Conservation (phyloP, 1,284 basidiomycete species). For the Cutaneotrichosporon daszewskae region DNA sequence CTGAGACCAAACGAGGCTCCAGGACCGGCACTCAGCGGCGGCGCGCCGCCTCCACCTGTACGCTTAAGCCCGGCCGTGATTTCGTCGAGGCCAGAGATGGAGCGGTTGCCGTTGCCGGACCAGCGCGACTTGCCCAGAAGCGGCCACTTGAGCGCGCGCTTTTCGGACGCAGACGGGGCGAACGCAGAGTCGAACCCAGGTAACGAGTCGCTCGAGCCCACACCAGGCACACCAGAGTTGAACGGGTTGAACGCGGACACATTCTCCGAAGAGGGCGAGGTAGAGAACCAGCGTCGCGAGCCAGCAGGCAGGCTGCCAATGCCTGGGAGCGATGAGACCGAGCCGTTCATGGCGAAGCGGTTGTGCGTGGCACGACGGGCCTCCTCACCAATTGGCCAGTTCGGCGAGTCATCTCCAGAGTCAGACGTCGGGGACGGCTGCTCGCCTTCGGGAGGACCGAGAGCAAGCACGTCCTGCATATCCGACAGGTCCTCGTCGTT, state of each 20-base stretch:
- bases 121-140: slow-evolving; percentile 26
- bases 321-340: slow-evolving; percentile 8
- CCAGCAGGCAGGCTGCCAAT: slow-evolving; percentile 19
- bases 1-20: slow-evolving; percentile 1
- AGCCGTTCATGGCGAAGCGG: slow-evolving; percentile 7
- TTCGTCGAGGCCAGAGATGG: slow-evolving; percentile 11
- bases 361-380: slow-evolving; percentile 4
- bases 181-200: slow-evolving; percentile 31
- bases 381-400: slow-evolving; percentile 5
- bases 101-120: not conserved
- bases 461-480: slow-evolving; percentile 5
- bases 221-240: slow-evolving; percentile 6
- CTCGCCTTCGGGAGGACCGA: slow-evolving; percentile 1
- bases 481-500: slow-evolving; percentile 7
- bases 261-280: slow-evolving; percentile 30
- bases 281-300: slow-evolving; percentile 39
- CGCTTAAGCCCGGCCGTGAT: slow-evolving; percentile 14
- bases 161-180: slow-evolving; percentile 42
- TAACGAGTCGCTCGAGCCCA: slow-evolving; percentile 37
- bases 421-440: slow-evolving; percentile 25
- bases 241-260: slow-evolving; percentile 25
- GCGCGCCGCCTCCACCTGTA: not conserved
- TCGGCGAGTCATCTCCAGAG: slow-evolving; percentile 19
- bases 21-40: not conserved
- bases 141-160: slow-evolving; percentile 43